Conservation (phyloP, 257 asterid genomes). For the Nicotiana undulata region DNA sequence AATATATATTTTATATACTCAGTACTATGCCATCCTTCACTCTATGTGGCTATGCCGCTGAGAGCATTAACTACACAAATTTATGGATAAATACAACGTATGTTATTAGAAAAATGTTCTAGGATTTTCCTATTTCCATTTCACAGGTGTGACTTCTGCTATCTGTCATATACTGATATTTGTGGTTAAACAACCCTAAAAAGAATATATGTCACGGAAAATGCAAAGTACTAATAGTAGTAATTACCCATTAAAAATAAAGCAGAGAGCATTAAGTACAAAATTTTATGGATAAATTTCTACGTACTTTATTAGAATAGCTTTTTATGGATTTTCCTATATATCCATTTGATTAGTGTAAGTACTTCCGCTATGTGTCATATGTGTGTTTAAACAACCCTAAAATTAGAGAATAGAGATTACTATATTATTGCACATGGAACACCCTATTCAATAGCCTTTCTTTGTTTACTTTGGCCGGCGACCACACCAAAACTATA, state of each 20-base stretch:
- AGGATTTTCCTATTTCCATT: neutral
- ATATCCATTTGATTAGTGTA: neutral
- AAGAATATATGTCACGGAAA: neutral
- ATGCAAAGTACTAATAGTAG: neutral
- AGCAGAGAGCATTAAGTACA: neutral
- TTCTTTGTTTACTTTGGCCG: constrained; percentile 3
- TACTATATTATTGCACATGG: neutral
- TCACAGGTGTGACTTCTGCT: neutral
- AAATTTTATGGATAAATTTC: neutral
- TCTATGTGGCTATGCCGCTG: too few species aligned
- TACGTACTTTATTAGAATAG: neutral
- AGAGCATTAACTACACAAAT: neutral
- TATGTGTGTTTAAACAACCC: neutral
- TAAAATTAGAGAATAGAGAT: neutral
- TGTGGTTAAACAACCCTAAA: neutral
- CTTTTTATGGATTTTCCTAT: neutral
- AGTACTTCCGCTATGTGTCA: neutral
- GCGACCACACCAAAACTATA: neutral
- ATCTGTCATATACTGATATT: too few species aligned
- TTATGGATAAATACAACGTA: neutral
- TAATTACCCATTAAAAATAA: neutral
- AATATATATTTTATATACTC: too few species aligned
- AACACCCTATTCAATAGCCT: neutral
- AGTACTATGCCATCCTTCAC: too few species aligned
- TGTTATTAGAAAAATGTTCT: neutral